Evolutionary conservation across 495 filamentous ascomycete genomes (phyloP).

Genomic region (Friedmanniomyces simplex): DNA sequence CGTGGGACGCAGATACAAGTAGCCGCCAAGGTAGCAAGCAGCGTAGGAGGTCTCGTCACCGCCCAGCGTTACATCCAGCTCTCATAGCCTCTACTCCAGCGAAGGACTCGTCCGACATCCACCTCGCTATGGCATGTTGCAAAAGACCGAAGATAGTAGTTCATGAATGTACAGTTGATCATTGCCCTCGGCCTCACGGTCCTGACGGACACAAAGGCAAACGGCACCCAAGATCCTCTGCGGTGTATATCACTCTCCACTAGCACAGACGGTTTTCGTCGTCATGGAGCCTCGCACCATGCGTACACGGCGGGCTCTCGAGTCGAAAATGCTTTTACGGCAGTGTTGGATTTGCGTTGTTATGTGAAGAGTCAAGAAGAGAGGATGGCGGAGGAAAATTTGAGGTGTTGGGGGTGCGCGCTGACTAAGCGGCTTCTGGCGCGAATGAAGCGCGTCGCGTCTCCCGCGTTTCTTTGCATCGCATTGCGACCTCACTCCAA

Average conservation of each 20-base stretch:
- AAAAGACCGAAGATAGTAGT: not conserved
- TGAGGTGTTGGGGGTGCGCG: not conserved
- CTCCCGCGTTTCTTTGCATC: not conserved
- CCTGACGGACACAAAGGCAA: conserved; percentile 4
- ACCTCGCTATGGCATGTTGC: no score
- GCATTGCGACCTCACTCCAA: not conserved
- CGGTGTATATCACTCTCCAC: conserved; percentile 11
- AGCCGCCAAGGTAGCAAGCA: no score
- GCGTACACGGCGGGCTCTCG: conserved; percentile 18
- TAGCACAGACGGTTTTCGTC: conserved; percentile 22
- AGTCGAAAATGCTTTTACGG: conserved; percentile 22
- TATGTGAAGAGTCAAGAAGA: not conserved
- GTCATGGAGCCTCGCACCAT: conserved; percentile 19
- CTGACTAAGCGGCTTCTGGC: not conserved
- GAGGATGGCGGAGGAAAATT: not conserved
- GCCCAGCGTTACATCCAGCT: no score
- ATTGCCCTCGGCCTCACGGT: conserved; percentile 18
- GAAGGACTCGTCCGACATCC: no score
- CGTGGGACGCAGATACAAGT: no score
- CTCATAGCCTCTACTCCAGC: no score
- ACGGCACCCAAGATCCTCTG: conserved; percentile 24
- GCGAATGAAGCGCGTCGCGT: not conserved
- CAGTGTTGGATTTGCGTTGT: conserved; percentile 20
- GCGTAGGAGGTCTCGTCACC: no score
- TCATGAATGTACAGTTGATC: conserved; percentile 19